These are phyloP conservation scores for Prunus dulcis DNA, from an alignment of 306 rosid species.

Conservation along the genomic window DNA sequence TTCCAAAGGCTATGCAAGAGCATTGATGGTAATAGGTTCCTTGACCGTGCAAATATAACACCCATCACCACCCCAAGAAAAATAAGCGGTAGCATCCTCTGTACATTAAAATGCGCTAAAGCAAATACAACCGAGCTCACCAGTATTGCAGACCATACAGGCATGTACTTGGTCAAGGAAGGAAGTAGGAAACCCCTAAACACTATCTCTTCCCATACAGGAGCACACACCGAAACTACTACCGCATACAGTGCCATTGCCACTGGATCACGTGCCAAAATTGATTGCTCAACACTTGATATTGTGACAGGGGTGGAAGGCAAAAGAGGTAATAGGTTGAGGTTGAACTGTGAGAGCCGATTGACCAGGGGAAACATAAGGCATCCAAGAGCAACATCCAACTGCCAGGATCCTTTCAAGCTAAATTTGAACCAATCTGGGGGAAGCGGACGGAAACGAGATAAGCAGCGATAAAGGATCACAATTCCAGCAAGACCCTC, in stretches of 20 bases:
- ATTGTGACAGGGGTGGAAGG: slow-evolving; percentile 77
- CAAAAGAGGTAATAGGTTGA: slow-evolving; percentile 65
- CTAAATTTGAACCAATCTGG: slow-evolving; percentile 91
- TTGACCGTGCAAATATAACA: slow-evolving; percentile 70
- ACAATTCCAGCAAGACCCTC: slow-evolving; percentile 86
- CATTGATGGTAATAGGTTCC: slow-evolving; percentile 88
- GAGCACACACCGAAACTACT: slow-evolving; percentile 86
- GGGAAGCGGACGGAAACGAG: slow-evolving; percentile 86
- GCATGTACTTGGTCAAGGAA: slow-evolving; percentile 90
- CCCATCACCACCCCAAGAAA: slow-evolving; percentile 97
- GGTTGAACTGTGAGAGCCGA: slow-evolving; percentile 82
- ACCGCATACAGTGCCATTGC: slow-evolving; percentile 82
- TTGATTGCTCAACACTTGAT: slow-evolving; percentile 91
- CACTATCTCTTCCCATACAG: slow-evolving; percentile 96
- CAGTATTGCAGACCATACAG: slow-evolving; percentile 86
- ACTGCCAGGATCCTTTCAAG: slow-evolving; percentile 75
- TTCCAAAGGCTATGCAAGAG: slow-evolving; percentile 99
- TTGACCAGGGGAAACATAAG: slow-evolving; percentile 87
- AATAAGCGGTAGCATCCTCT: slow-evolving; percentile 89
- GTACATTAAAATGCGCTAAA: slow-evolving; percentile 86
- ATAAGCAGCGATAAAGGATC: slow-evolving; percentile 74
- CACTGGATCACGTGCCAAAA: slow-evolving; percentile 83
- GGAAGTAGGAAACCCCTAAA: slow-evolving; percentile 95
- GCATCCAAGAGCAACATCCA: slow-evolving; percentile 83
- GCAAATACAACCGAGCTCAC: slow-evolving; percentile 92